Base-by-base conservation (phyloP, 176 grass and related monocot species). In the Aegilops sharonensis region DNA sequence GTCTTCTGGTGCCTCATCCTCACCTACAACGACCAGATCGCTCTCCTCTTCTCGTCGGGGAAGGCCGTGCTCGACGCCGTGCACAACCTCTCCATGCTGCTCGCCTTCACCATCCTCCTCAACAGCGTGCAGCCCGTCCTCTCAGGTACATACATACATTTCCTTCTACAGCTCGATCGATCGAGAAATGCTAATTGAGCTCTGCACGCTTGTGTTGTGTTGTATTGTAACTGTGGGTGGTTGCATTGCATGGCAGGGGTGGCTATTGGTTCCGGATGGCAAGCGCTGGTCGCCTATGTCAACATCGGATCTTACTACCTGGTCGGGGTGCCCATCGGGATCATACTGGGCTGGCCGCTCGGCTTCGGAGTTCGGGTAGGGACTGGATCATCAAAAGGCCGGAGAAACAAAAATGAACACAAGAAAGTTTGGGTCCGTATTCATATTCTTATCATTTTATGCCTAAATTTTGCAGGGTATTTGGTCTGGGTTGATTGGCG, bases 71-170 rank as follows among this genome's bases (percentile, higher is more conserved):
- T 88, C 24, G 83, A 69, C 27, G 85, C 78, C 31, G 60, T 93
- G 21, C 73, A 88, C 73, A 13, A 48, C 18, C 86, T 93, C 4
- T 86, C 86, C 25, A 23, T 86, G 24, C 67, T 93, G 17, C 71
- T 93, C 14, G 86, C 92, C 18, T 86, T 93, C 85, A 90, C 83
- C 50, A 40, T 90, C 68, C 82, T 90, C 37, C 89, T 93, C 79
- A 93, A 90, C 85, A 91, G 92, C 39, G 83, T 93, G 35, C 86
- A 90, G 59, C 92, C 92, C 9, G 83, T 90, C 8, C 92, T 93
- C 62, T 93, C 88, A 79, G 85, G 50, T 54, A 54, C 48, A 52
- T 52, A 50, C 47, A 52, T 50, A 14, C 45, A 50, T 50, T 50
- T 50, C 47, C 14, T 52, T 0, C 14, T 17, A 17, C 17, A 87